Evolutionary conservation across 352 stramenopile genomes (phyloP), one percentile per base, ranked within the genome.

Genomic region (Globisporangium splendens): DNA sequence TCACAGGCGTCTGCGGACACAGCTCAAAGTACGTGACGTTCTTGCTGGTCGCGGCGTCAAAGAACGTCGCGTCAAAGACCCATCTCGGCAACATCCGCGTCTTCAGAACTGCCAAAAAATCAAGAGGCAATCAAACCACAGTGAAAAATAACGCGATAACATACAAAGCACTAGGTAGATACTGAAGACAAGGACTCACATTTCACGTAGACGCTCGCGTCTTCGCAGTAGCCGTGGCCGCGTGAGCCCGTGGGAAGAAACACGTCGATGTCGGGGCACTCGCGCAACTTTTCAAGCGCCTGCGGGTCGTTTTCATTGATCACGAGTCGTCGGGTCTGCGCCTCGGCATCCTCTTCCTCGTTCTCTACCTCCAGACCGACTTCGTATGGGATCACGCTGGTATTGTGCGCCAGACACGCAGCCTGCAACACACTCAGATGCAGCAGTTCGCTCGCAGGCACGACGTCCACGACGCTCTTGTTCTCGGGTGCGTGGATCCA

Each of bases 191-290:
- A 35, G 11, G 4, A 76, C 72, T 28, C 63, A 89, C 79, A 86
- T 58, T 88, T 87, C 35, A 69, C 62, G 56, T 89, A 91, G 2
- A 65, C 77, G 24, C 73, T 66, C 0, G 66, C 73, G 61, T 91
- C 82, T 62, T 91, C 82, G 62, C 82, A 91, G 56, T 91, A 77
- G 8, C 72, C 63, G 22, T 73, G 69, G 28, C 69, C 73, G 22
- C 77, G 63, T 22, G 86, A 52, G 0, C 63, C 53, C 0, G 42
- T 57, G 0, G 83, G 78, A 3, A 87, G 46, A 64, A 79, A 90
- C n/a, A 91, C 50, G 53, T 92, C 82, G 42, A 92, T 52, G n/a
- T 80, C 71, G 0, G 79, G 69, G 47, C 82, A 92, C 54, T 84
- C 58, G 12, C 59, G 63, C n/a, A 91, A 65, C 18, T 73, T 55